Evolutionary conservation across 2,329 filamentous ascomycete species (phyloP).

Genomic region (Monilinia polystroma): DNA sequence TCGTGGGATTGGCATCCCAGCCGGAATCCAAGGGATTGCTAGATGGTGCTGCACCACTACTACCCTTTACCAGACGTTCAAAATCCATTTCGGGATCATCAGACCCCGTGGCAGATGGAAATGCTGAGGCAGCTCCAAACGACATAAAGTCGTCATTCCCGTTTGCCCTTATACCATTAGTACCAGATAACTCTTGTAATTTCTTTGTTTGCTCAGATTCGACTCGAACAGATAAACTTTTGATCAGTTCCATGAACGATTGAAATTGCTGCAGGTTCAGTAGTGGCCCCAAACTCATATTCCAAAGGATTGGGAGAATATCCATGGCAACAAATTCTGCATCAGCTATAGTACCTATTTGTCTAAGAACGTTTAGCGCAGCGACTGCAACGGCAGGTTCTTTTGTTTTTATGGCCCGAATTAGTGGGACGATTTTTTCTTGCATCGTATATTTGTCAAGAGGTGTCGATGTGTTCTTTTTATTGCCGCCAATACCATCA

Average conservation of each 20-base stretch:
- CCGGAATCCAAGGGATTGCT: slow-evolving; percentile 47
- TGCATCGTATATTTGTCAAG: slow-evolving; percentile 98
- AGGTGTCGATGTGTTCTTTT: slow-evolving; percentile 68
- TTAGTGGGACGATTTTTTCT: slow-evolving; percentile 88
- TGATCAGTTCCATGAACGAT: slow-evolving; percentile 86
- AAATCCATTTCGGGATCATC: slow-evolving; percentile 79
- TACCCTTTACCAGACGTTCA: slow-evolving; percentile 83
- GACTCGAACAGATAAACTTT: slow-evolving; percentile 71
- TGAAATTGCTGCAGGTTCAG: slow-evolving; percentile 87
- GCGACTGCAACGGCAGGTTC: slow-evolving; percentile 98
- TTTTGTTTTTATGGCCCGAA: slow-evolving; percentile 94
- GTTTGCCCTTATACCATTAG: slow-evolving; percentile 49
- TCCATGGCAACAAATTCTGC: slow-evolving; percentile 87
- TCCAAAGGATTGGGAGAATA: slow-evolving; percentile 85
- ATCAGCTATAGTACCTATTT: slow-evolving; percentile 55
- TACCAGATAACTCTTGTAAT: slow-evolving; percentile 75
- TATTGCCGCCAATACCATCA: slow-evolving; percentile 62
- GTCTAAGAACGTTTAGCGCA: slow-evolving; percentile 76
- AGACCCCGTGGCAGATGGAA: slow-evolving; percentile 53
- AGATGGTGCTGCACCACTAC: slow-evolving; percentile 41
- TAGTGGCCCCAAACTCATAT: slow-evolving; percentile 84
- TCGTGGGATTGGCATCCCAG: slow-evolving; percentile 50
- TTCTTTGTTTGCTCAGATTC: slow-evolving; percentile 89
- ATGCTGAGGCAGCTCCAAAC: slow-evolving; percentile 61
- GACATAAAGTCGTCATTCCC: slow-evolving; percentile 67